A percentile compares a stretch with the other conserved stretches of the same genome.
Conservation (phyloP, 2,329 filamentous ascomycete species). For the Exophiala dermatitidis region DNA sequence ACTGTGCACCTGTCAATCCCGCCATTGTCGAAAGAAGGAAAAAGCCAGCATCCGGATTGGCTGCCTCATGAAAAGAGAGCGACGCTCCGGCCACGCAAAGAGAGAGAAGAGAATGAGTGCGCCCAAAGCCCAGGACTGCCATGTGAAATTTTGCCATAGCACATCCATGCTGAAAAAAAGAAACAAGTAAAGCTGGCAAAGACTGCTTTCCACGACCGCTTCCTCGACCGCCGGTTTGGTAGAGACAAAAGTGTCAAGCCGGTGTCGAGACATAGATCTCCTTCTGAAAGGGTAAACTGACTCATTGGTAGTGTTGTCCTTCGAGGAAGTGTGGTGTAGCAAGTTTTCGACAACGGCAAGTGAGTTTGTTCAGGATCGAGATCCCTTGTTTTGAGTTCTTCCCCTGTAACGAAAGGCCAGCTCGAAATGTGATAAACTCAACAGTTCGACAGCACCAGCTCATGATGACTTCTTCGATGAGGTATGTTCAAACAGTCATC, state of each 20-base stretch:
- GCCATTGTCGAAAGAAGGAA: background rate
- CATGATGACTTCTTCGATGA: background rate
- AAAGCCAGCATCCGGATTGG: background rate
- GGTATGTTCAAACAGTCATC: background rate
- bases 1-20: background rate
- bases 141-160: background rate
- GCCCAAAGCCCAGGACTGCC: background rate
- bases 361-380: no score
- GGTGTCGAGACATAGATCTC: no score
- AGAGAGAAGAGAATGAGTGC: background rate
- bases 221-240: background rate
- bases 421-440: no score
- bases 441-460: no score
- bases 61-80: background rate
- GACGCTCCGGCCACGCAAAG: background rate
- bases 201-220: background rate
- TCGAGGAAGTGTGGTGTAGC: no score
- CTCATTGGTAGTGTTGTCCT: no score
- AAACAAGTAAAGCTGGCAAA: background rate
- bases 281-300: no score
- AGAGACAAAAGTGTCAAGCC: background rate
- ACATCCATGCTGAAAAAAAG: background rate
- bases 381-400: no score
- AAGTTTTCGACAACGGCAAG: no score
- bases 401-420: no score